A percentile compares a stretch with the other conserved stretches of the same genome.
Conservation (phyloP, 176 grass and related monocot genomes). For the Hsuehochloa calcarea region DNA sequence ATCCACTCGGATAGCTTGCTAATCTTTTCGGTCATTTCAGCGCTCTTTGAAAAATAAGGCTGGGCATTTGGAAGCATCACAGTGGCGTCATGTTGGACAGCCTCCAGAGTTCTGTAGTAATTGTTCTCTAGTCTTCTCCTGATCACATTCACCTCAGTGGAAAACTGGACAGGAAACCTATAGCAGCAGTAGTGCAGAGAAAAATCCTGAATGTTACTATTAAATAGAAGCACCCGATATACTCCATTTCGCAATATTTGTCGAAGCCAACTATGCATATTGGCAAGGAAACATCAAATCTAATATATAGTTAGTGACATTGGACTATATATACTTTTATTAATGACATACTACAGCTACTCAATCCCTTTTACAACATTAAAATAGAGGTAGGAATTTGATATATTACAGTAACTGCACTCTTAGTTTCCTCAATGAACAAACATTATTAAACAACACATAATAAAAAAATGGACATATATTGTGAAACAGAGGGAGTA, state of each 20-base stretch:
- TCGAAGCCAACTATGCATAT: background rate
- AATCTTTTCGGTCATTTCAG: constrained; percentile 65
- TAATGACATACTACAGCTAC: too few species aligned
- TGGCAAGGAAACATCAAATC: background rate
- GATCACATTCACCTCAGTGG: constrained; percentile 60
- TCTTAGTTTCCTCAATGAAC: background rate
- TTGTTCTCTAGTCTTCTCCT: constrained; percentile 73
- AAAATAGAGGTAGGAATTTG: too few species aligned
- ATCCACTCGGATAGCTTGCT: constrained; percentile 57
- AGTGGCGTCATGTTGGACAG: constrained; percentile 69
- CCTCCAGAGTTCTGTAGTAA: constrained; percentile 79
- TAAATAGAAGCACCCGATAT: background rate
- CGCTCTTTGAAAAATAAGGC: constrained; percentile 65
- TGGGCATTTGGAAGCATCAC: constrained; percentile 67
- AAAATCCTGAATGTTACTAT: background rate
- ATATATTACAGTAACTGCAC: too few species aligned
- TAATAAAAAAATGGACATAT: background rate
- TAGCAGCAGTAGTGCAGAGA: background rate
- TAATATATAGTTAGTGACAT: background rate
- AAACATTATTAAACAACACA: background rate
- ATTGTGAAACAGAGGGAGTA: background rate
- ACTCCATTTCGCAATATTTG: too few species aligned
- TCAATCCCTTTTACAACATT: too few species aligned
- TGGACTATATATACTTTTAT: too few species aligned
- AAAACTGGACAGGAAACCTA: constrained; percentile 88